phyloP scores from a whole-genome alignment of 2,329 filamentous ascomycete species.

The Stachybotrys echinatus region DNA sequence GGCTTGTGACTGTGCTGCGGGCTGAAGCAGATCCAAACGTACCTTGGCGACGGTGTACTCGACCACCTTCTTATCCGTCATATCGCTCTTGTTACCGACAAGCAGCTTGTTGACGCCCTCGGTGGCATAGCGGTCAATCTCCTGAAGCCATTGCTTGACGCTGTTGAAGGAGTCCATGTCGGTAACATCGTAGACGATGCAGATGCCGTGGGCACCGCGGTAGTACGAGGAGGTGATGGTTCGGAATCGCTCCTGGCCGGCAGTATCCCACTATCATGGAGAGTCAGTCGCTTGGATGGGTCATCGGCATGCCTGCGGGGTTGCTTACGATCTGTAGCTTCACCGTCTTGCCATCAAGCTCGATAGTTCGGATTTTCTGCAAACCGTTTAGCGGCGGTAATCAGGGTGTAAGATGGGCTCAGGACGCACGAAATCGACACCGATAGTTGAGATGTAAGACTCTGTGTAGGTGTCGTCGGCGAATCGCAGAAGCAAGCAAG shows the following conservation, averaged over 20 bases:
- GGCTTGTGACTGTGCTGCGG: background rate
- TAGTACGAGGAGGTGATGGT: slow-evolving; percentile 99
- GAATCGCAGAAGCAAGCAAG: slow-evolving; percentile 94
- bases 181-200: slow-evolving; percentile 99
- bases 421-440: slow-evolving; percentile 88
- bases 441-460: slow-evolving; percentile 99
- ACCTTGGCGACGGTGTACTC: slow-evolving; percentile 99
- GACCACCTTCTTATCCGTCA: slow-evolving; percentile 99
- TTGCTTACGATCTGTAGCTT: slow-evolving; percentile 93
- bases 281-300: slow-evolving; percentile 1
- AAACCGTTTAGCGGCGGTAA: slow-evolving; percentile 9
- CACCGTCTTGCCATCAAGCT: slow-evolving; percentile 98
- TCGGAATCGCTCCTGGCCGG: slow-evolving; percentile 98
- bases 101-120: slow-evolving; percentile 99
- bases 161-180: slow-evolving; percentile 99
- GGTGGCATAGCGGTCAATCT: slow-evolving; percentile 98
- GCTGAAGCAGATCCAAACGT: slow-evolving; percentile 23
- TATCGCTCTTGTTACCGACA: slow-evolving; percentile 99
- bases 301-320: background rate
- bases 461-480: slow-evolving; percentile 99
- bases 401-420: background rate
- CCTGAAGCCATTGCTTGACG: slow-evolving; percentile 99
- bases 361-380: slow-evolving; percentile 99
- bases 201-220: slow-evolving; percentile 97
- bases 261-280: slow-evolving; percentile 83